Conservation (phyloP, 768 basidiomycete genomes). For the Dictyophora rubrovolvata region DNA sequence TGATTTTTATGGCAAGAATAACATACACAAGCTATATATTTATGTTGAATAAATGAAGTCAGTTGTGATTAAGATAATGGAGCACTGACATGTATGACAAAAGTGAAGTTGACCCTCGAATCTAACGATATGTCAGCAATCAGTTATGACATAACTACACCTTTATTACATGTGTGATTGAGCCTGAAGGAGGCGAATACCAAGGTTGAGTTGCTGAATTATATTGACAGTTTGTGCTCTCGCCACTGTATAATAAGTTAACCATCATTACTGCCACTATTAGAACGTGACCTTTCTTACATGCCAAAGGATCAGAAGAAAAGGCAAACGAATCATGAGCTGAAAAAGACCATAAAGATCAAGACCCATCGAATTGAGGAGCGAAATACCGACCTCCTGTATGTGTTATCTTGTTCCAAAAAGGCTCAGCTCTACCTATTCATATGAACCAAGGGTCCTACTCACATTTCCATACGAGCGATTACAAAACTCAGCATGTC, state of each 20-base stretch:
- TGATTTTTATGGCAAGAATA: background rate
- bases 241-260: background rate
- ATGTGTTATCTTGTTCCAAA: conserved; percentile 27
- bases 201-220: conserved; percentile 36
- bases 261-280: too few species aligned
- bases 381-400: conserved; percentile 20
- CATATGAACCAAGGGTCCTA: conserved; percentile 24
- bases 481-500: conserved; percentile 50
- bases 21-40: conserved; percentile 14
- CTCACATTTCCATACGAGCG: conserved; percentile 33
- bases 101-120: conserved; percentile 43
- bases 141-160: background rate
- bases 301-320: conserved; percentile 34
- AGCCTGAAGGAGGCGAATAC: conserved; percentile 51
- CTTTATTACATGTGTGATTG: conserved; percentile 24
- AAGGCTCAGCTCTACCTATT: conserved; percentile 18
- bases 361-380: background rate
- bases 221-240: conserved; percentile 17
- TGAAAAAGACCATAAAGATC: background rate
- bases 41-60: too few species aligned
- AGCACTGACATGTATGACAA: conserved; percentile 51
- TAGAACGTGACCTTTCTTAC: too few species aligned
- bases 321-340: conserved; percentile 50
- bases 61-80: too few species aligned
- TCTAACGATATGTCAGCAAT: conserved; percentile 16